phyloP scores from a whole-genome alignment of 805 yeast species.

The Kodamaea sagamina region DNA sequence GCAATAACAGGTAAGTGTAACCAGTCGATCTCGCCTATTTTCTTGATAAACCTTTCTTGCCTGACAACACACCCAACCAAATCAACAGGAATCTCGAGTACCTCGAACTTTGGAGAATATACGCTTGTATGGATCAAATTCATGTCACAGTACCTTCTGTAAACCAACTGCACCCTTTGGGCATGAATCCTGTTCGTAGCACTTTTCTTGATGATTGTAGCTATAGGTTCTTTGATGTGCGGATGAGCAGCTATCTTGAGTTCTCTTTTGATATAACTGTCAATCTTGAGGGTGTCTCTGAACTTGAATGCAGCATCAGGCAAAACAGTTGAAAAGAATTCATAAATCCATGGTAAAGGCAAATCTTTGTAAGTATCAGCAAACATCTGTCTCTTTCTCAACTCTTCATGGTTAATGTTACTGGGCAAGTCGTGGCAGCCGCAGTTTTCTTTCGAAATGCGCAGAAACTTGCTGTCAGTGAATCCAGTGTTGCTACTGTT shows the following conservation, averaged over 20 bases:
- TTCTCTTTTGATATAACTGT: conserved; percentile 8
- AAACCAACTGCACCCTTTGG: conserved; percentile 5
- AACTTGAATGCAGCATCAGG: not conserved
- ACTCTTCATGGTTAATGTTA: conserved; percentile 22
- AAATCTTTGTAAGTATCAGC: conserved; percentile 13
- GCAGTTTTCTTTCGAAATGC: not conserved
- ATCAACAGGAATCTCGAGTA: conserved; percentile 19
- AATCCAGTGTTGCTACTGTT: conserved; percentile 17
- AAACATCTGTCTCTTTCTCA: conserved; percentile 22
- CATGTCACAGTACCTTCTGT: conserved; percentile 15
- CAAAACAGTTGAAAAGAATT: conserved; percentile 14
- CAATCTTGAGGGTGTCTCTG: conserved; percentile 8
- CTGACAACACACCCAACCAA: conserved; percentile 26
- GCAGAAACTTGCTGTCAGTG: conserved; percentile 16
- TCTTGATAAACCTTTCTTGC: conserved; percentile 25
- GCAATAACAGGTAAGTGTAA: conserved; percentile 16
- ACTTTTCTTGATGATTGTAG: not conserved
- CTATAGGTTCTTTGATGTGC: not conserved
- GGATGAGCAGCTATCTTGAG: not conserved
- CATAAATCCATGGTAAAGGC: conserved; percentile 12
- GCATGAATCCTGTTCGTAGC: conserved; percentile 4
- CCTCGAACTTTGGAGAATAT: not conserved
- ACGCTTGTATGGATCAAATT: conserved; percentile 17
- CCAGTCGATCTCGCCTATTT: conserved; percentile 24
- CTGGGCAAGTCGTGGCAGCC: not conserved